Percentiles rank a stretch among this genome's conserved stretches.
Evolutionary conservation across 2,329 filamentous ascomycete genomes (phyloP).

Genomic region (Aspergillus fischeri): DNA sequence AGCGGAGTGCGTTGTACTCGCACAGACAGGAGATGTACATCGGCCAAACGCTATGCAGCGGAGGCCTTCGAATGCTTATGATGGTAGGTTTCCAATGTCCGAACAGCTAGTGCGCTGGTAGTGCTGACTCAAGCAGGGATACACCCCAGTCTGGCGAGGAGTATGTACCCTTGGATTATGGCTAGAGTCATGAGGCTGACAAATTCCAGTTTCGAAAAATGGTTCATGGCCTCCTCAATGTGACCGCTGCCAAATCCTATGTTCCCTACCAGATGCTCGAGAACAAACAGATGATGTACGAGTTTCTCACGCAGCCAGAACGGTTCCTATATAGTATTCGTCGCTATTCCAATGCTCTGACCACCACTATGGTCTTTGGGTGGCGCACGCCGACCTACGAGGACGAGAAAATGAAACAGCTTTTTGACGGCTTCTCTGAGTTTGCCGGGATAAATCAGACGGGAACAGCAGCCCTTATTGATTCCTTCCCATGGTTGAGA

Average conservation of each 20-base stretch:
- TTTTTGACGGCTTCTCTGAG: conserved; percentile 42
- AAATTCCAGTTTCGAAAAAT: conserved; percentile 25
- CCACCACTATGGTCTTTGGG: conserved; percentile 50
- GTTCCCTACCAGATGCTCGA: conserved; percentile 55
- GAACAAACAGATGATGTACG: conserved; percentile 49
- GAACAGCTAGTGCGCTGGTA: background rate
- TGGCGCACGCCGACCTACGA: conserved; percentile 41
- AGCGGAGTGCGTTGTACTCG: conserved; percentile 49
- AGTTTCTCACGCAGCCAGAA: conserved; percentile 44
- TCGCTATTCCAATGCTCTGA: conserved; percentile 48
- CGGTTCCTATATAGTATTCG: conserved; percentile 44
- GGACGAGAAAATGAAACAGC: conserved; percentile 41
- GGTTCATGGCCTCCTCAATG: conserved; percentile 47
- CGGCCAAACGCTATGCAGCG: conserved; percentile 33
- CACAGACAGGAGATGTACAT: conserved; percentile 46
- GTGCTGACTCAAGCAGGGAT: conserved; percentile 13
- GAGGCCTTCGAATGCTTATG: conserved; percentile 26
- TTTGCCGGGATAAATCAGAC: conserved; percentile 43
- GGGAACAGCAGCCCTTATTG: conserved; percentile 42
- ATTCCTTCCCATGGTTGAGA: conserved; percentile 46
- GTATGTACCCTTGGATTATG: background rate
- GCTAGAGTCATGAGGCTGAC: background rate
- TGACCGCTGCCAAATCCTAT: conserved; percentile 46
- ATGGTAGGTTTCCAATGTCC: conserved; percentile 19
- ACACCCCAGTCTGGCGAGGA: conserved; percentile 25